Base-by-base conservation (phyloP, 768 basidiomycete genomes). In the Pisolithus microcarpus region DNA sequence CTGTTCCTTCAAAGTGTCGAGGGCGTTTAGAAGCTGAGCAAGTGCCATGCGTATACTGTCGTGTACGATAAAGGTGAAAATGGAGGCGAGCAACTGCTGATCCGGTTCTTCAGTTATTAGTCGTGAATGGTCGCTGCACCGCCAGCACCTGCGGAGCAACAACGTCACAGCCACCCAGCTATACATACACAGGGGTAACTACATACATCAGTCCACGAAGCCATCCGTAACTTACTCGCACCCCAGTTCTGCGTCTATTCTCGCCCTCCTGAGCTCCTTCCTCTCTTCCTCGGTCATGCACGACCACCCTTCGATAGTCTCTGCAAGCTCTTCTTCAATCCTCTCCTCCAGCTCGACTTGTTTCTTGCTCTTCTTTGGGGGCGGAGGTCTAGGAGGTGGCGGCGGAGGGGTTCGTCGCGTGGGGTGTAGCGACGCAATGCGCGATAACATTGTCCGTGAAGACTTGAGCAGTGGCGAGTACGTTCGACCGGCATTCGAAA, bases 321-420 rank as follows among this genome's bases (percentile, higher is more conserved):
- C 87, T 23, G 84, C 72, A 51, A 90, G 66, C 67, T 91, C 87
- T 64, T 86, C 80, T 61, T 89, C 87, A 77, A 88, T 88, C 59
- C 75, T 77, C 64, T 90, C 87, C 66, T 90, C 87, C 60, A 78
- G 67, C 59, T 82, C 78, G 21, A 85, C 66, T 66, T 87, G 80
- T 63, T 89, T 90, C 73, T 88, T 88, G 47, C 80, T 82, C 72
- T 90, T 90, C 69, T 82, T 86, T 55, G 75, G 79, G 42, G 82
- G 81, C 5, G 85, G 85, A 0, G 81, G 81, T 4, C 80, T 79
- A 1, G 87, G 87, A 2, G 72, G 75, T 0, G 85, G 84, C 0
- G 85, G 87, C 0, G 87, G 87, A 0, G 87, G 87, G 1, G 84
- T 79, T 13, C 79, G 76, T 44, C 86, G 72, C 62, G 86, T 85